Percentiles rank a stretch among this genome's conserved stretches.
Conservation (phyloP, 129 eudicot genomes). For the carrot (Daucus carota) region DNA sequence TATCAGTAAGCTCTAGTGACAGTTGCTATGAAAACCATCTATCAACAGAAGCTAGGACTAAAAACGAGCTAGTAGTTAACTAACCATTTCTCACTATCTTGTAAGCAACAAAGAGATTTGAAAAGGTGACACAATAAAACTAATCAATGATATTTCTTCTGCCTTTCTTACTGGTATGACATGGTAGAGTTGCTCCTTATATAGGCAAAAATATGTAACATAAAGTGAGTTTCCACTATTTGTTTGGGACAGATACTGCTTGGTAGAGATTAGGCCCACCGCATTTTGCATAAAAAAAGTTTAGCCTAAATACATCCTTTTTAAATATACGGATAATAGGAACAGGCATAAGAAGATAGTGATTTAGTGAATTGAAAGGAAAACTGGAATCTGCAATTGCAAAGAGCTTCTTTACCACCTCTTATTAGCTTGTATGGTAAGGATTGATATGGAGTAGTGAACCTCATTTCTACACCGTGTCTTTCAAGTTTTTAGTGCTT, state of each 20-base stretch:
- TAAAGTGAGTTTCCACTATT: slow-evolving; percentile 37
- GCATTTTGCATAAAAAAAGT: slow-evolving; percentile 32
- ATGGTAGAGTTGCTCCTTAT: slow-evolving; percentile 26
- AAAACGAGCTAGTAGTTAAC: background rate
- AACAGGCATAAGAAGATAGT: slow-evolving; percentile 27
- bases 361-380: slow-evolving; percentile 26
- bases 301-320: slow-evolving; percentile 19
- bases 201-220: slow-evolving; percentile 48
- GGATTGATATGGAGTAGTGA: slow-evolving; percentile 33
- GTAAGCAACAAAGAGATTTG: background rate
- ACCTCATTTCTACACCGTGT: slow-evolving; percentile 29
- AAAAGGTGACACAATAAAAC: slow-evolving; percentile 3
- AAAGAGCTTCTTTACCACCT: slow-evolving; percentile 13
- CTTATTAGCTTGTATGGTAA: slow-evolving; percentile 21
- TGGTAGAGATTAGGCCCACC: slow-evolving; percentile 49
- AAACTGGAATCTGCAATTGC: slow-evolving; percentile 21
- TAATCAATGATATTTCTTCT: background rate
- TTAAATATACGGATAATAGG: slow-evolving; percentile 5
- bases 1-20: background rate
- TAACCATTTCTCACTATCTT: slow-evolving; percentile 29
- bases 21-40: background rate
- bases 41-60: background rate
- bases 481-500: slow-evolving; percentile 35
- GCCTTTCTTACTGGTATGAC: slow-evolving; percentile 6
- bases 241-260: slow-evolving; percentile 33